Evolutionary conservation across 768 basidiomycete genomes (phyloP).

Genomic region (Serendipita sp.): DNA sequence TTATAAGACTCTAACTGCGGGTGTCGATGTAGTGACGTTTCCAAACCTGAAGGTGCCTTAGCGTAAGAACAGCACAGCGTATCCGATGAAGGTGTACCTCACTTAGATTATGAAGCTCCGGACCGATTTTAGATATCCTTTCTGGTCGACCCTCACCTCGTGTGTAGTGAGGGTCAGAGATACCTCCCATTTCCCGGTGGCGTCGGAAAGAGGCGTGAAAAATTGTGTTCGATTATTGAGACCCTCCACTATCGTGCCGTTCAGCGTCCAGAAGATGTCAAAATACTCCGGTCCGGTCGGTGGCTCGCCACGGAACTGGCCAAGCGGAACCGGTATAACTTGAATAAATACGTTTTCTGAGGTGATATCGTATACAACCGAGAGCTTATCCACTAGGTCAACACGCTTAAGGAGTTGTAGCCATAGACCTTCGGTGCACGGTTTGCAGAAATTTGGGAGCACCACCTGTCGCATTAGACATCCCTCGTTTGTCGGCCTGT

Average conservation of each 20-base stretch:
- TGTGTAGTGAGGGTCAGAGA: slow-evolving; percentile 36
- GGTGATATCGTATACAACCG: background rate
- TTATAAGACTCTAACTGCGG: too few species aligned
- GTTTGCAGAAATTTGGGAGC: slow-evolving; percentile 55
- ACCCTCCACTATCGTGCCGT: slow-evolving; percentile 27
- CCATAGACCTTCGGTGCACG: slow-evolving; percentile 64
- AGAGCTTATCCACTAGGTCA: slow-evolving; percentile 42
- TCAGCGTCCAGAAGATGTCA: slow-evolving; percentile 36
- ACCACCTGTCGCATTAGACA: slow-evolving; percentile 67
- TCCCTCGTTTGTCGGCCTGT: slow-evolving; percentile 69
- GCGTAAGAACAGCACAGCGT: too few species aligned
- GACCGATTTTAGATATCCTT: background rate
- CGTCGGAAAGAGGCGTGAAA: slow-evolving; percentile 13
- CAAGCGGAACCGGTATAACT: slow-evolving; percentile 44
- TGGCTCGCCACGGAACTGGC: slow-evolving; percentile 29
- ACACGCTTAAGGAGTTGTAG: slow-evolving; percentile 41
- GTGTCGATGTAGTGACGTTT: too few species aligned
- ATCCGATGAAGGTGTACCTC: too few species aligned
- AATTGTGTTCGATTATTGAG: slow-evolving; percentile 38
- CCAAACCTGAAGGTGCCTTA: too few species aligned
- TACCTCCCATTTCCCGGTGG: slow-evolving; percentile 29
- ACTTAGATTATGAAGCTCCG: too few species aligned
- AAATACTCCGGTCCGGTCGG: slow-evolving; percentile 15
- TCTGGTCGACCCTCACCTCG: slow-evolving; percentile 29
- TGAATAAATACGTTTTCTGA: slow-evolving; percentile 23